Base-by-base conservation (phyloP, 768 basidiomycete genomes). In the Tricholoma flavovirens region DNA sequence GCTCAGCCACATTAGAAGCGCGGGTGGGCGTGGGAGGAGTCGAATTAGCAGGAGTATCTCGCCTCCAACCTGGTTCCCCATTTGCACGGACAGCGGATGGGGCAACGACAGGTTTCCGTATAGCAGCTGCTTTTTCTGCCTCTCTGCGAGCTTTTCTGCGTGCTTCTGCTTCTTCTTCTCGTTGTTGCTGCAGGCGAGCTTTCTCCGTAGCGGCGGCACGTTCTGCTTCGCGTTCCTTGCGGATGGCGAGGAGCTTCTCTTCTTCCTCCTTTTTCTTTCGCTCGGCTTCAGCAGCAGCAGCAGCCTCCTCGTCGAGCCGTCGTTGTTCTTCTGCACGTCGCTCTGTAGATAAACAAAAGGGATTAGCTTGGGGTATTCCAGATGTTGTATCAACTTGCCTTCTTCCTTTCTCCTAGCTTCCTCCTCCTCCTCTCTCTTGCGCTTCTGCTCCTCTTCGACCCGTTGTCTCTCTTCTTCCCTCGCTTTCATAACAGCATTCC, bases 91-190 rank as follows among this genome's bases (percentile, higher is more conserved):
- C 69, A 36, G 71, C 60, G 33, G 70, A 51, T 35, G 68, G 62
- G 5, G 66, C 61, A 50, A 62, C 66, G 49, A 64, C 49, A 30
- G 67, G 63, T 51, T 66, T 66, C 15, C 72, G 69, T 4, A 63
- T 56, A 17, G 67, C 63, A 17, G 68, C 61, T 15, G 59, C 59
- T 53, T 70, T 74, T 56, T 78, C 75, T 19, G 71, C 63, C 4
- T 73, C 71, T 29, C 5, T 48, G 51, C 82, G 81, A 15, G 73
- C 64, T 24, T 24, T 58, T 21, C 72, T 35, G 56, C 78, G 74
- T 52, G 73, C 74, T 70, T 80, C 80, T 1, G 88, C 87, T 57
- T 89, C 87, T n/a, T 85, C 83, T 62, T 88, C 89, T 36, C 86
- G 79, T 61, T 84, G 80, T 11, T 70, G 72, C 59, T 82, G 87